phyloP scores from a whole-genome alignment of 2,329 filamentous ascomycete species.

The Cytospora piceicola region DNA sequence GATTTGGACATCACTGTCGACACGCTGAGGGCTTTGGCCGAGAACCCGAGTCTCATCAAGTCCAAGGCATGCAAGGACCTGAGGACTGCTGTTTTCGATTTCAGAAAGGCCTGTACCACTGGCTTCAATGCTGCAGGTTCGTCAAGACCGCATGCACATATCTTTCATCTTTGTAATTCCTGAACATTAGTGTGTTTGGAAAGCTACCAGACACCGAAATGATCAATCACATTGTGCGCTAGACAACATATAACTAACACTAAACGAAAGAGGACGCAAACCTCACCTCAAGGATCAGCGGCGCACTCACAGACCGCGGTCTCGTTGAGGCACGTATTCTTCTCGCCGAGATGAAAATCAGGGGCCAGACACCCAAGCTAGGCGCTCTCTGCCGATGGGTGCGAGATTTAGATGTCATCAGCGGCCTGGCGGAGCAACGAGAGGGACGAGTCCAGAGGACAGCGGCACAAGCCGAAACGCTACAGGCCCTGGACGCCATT shows the following conservation, averaged over 20 bases:
- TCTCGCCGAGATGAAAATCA: conserved; percentile 71
- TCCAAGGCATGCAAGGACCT: conserved; percentile 70
- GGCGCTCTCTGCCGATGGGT: conserved; percentile 75
- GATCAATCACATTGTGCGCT: background rate
- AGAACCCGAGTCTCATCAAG: conserved; percentile 67
- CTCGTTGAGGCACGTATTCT: conserved; percentile 68
- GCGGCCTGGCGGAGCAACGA: conserved; percentile 62
- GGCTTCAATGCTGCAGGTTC: conserved; percentile 60
- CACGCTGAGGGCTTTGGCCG: conserved; percentile 23
- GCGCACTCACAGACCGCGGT: conserved; percentile 66
- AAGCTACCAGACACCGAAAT: background rate
- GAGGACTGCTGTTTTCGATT: conserved; percentile 69
- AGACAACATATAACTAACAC: conserved; percentile 17
- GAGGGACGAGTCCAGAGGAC: conserved; percentile 48
- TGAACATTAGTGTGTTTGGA: background rate
- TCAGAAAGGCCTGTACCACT: conserved; percentile 69
- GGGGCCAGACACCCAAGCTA: conserved; percentile 67
- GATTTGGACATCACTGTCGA: conserved; percentile 31
- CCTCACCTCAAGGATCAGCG: conserved; percentile 68
- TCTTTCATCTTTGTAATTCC: background rate
- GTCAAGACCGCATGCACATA: conserved; percentile 19
- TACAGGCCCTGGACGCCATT: conserved; percentile 66
- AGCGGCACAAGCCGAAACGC: conserved; percentile 55
- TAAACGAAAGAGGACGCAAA: conserved; percentile 55
- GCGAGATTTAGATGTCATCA: conserved; percentile 70